A percentile compares a stretch with the other conserved stretches of the same genome.
Conservation (phyloP, 139 green algal genomes). For the Haematococcus lacustris region DNA sequence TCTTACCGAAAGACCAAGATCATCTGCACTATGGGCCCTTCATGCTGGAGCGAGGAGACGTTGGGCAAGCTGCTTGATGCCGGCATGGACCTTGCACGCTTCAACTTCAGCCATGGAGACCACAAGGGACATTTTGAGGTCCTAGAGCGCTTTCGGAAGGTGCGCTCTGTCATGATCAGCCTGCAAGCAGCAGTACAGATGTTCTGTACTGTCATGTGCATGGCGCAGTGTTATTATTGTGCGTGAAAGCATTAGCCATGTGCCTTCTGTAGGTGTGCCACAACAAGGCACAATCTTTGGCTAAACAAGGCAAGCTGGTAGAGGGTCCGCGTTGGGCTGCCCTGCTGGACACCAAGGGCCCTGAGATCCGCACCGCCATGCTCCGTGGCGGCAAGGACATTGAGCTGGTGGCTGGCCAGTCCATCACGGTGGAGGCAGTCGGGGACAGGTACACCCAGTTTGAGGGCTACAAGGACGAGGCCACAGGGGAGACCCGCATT, state of each 20-base stretch:
- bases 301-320: neutral
- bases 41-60: slow-evolving; percentile 47
- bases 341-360: slow-evolving; percentile 60
- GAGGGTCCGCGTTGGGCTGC: slow-evolving; percentile 12
- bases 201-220: too few species aligned
- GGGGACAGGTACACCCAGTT: slow-evolving; percentile 43
- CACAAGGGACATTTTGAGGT: slow-evolving; percentile 51
- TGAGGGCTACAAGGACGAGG: slow-evolving; percentile 36
- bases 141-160: slow-evolving; percentile 49
- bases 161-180: too few species aligned
- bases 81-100: slow-evolving; percentile 55
- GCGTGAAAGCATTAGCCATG: too few species aligned
- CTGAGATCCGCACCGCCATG: slow-evolving; percentile 58
- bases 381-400: slow-evolving; percentile 42
- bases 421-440: slow-evolving; percentile 47
- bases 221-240: too few species aligned
- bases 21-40: slow-evolving; percentile 60
- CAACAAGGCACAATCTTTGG: slow-evolving; percentile 16
- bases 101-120: slow-evolving; percentile 70
- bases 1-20: slow-evolving; percentile 56
- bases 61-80: slow-evolving; percentile 57
- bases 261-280: slow-evolving; percentile 22
- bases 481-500: slow-evolving; percentile 43
- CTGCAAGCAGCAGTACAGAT: too few species aligned
- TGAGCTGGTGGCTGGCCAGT: slow-evolving; percentile 37